Conservation (phyloP, 2,329 filamentous ascomycete genomes). For the Coniochaeta prunicola region DNA sequence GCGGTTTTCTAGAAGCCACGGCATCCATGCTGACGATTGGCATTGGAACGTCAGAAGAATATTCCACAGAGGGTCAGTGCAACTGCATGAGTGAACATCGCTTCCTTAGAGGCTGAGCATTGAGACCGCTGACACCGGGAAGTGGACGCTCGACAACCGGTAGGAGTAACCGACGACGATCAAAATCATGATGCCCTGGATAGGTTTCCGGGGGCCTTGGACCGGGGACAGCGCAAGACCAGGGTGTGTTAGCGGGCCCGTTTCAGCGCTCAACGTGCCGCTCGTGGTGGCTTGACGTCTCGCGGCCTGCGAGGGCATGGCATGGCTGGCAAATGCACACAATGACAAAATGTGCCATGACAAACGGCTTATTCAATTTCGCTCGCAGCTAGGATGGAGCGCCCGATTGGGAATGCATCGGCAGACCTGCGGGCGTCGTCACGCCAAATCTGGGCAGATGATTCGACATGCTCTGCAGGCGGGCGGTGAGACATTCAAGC, state of each 20-base stretch:
- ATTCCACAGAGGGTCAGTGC: constrained; percentile 4
- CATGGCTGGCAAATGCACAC: not conserved
- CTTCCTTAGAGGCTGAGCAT: not conserved
- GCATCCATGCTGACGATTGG: not conserved
- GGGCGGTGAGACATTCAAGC: not conserved
- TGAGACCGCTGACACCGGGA: not conserved
- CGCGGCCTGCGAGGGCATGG: not conserved
- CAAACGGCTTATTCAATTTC: not conserved
- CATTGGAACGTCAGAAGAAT: constrained; percentile 8
- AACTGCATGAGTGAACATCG: not conserved
- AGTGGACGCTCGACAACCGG: not conserved
- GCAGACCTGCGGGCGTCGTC: not conserved
- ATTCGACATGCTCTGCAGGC: not conserved
- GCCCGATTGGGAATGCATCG: not conserved
- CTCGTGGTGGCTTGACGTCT: not conserved
- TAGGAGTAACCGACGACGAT: not conserved
- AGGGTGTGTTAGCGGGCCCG: not conserved
- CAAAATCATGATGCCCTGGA: not conserved
- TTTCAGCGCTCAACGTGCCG: not conserved
- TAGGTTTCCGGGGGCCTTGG: not conserved
- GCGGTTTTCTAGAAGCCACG: not conserved
- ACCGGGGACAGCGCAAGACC: not conserved
- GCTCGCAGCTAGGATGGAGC: not conserved
- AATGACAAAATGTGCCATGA: not conserved
- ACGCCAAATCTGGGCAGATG: not conserved